phyloP scores from a whole-genome alignment of 2,329 filamentous ascomycete genomes.

The Penicillium capsulatum region DNA sequence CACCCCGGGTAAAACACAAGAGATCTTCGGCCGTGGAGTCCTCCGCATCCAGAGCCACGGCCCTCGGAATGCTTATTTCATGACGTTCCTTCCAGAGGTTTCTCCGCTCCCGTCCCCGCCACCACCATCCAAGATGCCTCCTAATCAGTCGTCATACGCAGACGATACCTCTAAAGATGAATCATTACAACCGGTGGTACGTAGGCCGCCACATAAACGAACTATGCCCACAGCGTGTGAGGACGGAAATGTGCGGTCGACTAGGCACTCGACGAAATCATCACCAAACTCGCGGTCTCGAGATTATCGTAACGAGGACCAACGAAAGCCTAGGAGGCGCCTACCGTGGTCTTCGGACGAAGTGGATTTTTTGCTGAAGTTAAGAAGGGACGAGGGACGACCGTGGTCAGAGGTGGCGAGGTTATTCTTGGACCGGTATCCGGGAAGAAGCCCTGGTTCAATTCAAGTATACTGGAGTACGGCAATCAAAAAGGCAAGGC shows the following conservation, averaged over 20 bases:
- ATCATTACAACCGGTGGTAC: too few relatives aligned
- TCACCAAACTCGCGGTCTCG: slow-evolving; percentile 1
- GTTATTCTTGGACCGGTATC: slow-evolving; percentile 4
- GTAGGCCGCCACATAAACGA: too few relatives aligned
- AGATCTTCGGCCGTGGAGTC: slow-evolving; percentile 12
- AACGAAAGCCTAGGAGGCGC: slow-evolving; percentile 7
- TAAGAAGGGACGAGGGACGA: slow-evolving; percentile 12
- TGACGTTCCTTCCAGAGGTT: slow-evolving; percentile 11
- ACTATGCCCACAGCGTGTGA: too few relatives aligned
- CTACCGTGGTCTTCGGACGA: slow-evolving; percentile 11
- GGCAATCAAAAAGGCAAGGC: not conserved
- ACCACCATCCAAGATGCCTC: slow-evolving; percentile 3
- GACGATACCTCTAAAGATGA: not conserved
- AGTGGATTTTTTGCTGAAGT: slow-evolving; percentile 10
- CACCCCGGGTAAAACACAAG: slow-evolving; percentile 5
- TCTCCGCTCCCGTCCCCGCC: not conserved
- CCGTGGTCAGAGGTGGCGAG: slow-evolving; percentile 13
- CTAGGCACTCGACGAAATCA: slow-evolving; percentile 2
- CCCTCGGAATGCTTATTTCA: slow-evolving; percentile 9
- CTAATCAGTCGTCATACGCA: not conserved
- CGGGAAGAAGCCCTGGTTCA: not conserved
- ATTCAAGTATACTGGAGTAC: not conserved
- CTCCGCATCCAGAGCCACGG: slow-evolving; percentile 10
- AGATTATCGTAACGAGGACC: not conserved
- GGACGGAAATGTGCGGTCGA: slow-evolving; percentile 6